Base-by-base conservation (phyloP, 352 stramenopile species). In the Globisporangium emineosum region DNA sequence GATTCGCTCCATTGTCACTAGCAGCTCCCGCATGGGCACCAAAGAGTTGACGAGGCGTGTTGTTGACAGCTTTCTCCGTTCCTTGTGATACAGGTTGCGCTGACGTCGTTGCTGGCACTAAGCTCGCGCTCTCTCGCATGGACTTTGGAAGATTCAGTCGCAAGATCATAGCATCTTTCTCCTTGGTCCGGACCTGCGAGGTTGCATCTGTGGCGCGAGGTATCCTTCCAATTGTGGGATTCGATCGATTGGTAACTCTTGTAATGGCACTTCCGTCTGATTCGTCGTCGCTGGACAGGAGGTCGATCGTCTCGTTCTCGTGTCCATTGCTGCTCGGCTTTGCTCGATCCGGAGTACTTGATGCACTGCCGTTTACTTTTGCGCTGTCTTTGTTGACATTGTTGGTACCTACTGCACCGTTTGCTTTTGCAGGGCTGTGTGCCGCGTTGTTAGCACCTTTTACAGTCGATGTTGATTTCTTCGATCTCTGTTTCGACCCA, bases 241-340 rank as follows among this genome's bases (percentile, higher is more conserved):
- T 10, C 40, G 10, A 15, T 47, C 40, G 40, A 23, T 23, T 47
- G 19, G 12, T 10, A 2, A 21, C 40, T 47, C 40, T 47, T 17
- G 21, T 23, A 47, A 47, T 47, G 3, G 10, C 40, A 47, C 17
- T 15, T 17, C 15, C 19, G 21, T 57, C 54, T 9, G 61, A 62
- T 47, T 21, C 64, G 59, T 77, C 67, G 42, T 65, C 67, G 58
- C 69, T 79, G 5, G 71, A 79, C 13, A 68, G 25, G 45, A 78
- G 33, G 37, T 82, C 65, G 50, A 77, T 72, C 42, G 57, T 54
- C 35, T 71, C 42, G 21, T 45, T n/a, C 27, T 25, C 35, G 15
- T 5, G 27, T 54, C 17, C 57, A 64, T 52, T 43, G 25, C 35
- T 61, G 55, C 25, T 45, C 29, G 15, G 8, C 12, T 57, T 32